These are phyloP conservation scores for Xylariaceae sp. DNA, from an alignment of 2,329 filamentous ascomycete genomes.

Conservation along the genomic window DNA sequence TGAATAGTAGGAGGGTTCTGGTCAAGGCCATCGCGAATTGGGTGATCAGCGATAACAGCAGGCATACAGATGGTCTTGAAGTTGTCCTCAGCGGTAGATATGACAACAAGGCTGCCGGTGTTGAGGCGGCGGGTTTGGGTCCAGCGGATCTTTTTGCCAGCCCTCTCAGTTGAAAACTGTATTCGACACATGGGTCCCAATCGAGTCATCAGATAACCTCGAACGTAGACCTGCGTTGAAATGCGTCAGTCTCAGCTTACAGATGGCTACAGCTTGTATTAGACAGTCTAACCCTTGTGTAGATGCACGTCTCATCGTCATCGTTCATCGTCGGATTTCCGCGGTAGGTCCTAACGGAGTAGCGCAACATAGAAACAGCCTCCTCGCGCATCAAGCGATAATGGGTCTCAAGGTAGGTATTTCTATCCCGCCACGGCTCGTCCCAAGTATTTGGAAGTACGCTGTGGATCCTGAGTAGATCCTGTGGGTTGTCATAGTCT, in stretches of 20 bases:
- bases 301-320: conserved; percentile 64
- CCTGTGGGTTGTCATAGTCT: conserved; percentile 32
- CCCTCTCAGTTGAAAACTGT: conserved; percentile 71
- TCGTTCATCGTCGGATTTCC: conserved; percentile 63
- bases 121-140: conserved; percentile 58
- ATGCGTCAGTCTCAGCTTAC: not conserved
- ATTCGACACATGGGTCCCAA: conserved; percentile 71
- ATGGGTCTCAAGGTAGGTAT: conserved; percentile 73
- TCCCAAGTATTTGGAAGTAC: conserved; percentile 61
- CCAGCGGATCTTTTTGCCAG: conserved; percentile 72
- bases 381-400: conserved; percentile 81
- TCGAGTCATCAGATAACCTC: conserved; percentile 67
- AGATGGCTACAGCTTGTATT: conserved; percentile 10
- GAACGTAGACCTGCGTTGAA: conserved; percentile 65
- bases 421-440: conserved; percentile 64
- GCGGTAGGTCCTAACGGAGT: conserved; percentile 66
- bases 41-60: conserved; percentile 75
- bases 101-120: conserved; percentile 59
- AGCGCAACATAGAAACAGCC: conserved; percentile 70
- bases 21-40: conserved; percentile 64
- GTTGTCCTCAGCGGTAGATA: conserved; percentile 61
- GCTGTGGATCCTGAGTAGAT: conserved; percentile 37
- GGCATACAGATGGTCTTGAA: conserved; percentile 72
- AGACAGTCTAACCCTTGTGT: conserved; percentile 64
- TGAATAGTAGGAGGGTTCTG: conserved; percentile 76